Evolutionary conservation across 2,329 filamentous ascomycete genomes (phyloP).

Genomic region (Grosmannia clavigera): DNA sequence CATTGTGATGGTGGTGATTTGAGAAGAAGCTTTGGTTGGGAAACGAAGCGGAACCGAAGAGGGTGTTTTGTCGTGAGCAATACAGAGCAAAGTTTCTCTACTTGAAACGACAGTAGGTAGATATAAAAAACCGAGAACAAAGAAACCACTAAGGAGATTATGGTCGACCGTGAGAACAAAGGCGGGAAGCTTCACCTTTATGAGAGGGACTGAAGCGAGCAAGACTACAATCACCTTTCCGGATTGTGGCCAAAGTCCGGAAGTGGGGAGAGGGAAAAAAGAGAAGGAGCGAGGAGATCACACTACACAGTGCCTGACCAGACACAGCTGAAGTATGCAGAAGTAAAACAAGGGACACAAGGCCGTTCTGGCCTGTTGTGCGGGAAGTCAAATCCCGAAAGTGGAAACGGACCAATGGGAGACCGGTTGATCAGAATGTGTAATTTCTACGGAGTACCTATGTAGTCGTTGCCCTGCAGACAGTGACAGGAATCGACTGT

Average conservation of each 20-base stretch:
- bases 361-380: neutral
- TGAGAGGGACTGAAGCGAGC: neutral
- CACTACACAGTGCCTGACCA: neutral
- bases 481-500: neutral
- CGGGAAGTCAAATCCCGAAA: neutral
- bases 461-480: neutral
- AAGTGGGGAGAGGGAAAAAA: neutral
- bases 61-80: neutral
- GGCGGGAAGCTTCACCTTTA: neutral
- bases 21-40: neutral
- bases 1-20: constrained; percentile 19
- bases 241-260: neutral
- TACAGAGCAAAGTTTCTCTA: neutral
- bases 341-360: neutral
- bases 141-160: neutral
- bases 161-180: constrained; percentile 19
- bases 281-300: neutral
- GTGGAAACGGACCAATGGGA: neutral
- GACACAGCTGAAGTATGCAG: neutral
- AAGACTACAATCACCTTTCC: neutral
- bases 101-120: neutral
- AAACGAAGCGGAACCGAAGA: constrained; percentile 5
- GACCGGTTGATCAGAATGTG: neutral
- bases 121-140: neutral
- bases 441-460: neutral